A percentile compares a stretch with the other conserved stretches of the same genome.
Conservation (phyloP, 2,329 filamentous ascomycete species). For the Emergomyces pasteurianus region DNA sequence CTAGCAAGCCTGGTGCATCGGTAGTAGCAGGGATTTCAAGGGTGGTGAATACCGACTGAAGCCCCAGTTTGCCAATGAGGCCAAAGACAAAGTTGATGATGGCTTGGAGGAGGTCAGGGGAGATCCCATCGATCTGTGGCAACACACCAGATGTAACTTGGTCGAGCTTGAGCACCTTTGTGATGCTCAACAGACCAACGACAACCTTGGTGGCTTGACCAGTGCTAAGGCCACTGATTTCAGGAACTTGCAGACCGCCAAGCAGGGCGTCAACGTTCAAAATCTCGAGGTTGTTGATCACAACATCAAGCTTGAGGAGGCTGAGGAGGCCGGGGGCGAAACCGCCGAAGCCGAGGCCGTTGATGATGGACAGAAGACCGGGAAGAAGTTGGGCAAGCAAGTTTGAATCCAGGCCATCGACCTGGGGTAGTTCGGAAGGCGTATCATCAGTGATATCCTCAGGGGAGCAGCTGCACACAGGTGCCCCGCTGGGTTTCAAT, state of each 20-base stretch:
- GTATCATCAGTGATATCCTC: not conserved
- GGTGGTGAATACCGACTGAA: not conserved
- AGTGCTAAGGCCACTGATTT: not conserved
- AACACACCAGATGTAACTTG: not conserved
- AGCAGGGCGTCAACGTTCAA: not conserved
- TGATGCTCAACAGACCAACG: not conserved
- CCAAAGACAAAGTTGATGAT: not conserved
- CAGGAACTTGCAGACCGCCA: not conserved
- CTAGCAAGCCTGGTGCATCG: not conserved
- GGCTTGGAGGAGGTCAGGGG: not conserved
- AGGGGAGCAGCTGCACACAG: not conserved
- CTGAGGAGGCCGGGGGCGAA: not conserved
- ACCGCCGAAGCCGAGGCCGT: not conserved
- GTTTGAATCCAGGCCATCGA: not conserved
- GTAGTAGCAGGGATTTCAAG: not conserved
- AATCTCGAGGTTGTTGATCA: not conserved
- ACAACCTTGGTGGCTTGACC: not conserved
- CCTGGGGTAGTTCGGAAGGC: not conserved
- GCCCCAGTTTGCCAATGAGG: not conserved
- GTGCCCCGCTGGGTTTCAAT: not conserved
- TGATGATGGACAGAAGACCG: not conserved
- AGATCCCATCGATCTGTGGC: not conserved
- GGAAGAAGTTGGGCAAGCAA: not conserved
- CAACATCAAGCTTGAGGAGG: not conserved
- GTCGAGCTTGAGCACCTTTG: not conserved